These are phyloP conservation scores for Oryza coarctata DNA, from an alignment of 176 grass and related monocot genomes.

Conservation along the genomic window DNA sequence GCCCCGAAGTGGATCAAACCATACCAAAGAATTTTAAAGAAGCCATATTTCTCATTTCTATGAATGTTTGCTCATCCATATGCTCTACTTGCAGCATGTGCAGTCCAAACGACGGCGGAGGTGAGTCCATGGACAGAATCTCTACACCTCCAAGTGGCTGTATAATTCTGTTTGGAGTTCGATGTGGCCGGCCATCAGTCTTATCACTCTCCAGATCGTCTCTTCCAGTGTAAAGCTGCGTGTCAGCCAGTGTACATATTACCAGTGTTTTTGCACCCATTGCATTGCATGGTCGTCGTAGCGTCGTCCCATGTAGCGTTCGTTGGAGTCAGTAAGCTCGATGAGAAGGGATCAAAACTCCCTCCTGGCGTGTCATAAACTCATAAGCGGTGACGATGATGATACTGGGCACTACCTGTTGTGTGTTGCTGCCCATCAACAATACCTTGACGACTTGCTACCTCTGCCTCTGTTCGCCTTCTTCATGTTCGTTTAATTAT, in stretches of 20 bases:
- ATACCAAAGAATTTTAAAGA: neutral
- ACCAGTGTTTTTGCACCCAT: neutral
- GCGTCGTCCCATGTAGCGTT: neutral
- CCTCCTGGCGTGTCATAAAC: neutral
- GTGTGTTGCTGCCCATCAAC: neutral
- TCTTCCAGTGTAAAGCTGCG: neutral
- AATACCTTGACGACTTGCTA: neutral
- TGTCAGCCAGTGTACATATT: conserved; percentile 22
- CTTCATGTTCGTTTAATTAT: neutral
- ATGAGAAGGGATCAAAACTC: neutral
- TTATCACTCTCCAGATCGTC: neutral
- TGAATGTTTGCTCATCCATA: neutral
- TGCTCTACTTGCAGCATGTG: conserved; percentile 35
- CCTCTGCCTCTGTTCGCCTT: neutral
- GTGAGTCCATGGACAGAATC: conserved; percentile 40
- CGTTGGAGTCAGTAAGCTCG: neutral
- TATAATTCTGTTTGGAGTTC: conserved; percentile 39
- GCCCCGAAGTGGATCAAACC: too few relatives aligned
- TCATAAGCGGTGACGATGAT: neutral
- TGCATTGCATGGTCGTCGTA: neutral
- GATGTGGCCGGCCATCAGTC: neutral
- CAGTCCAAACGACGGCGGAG: conserved; percentile 73
- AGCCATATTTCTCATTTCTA: neutral
- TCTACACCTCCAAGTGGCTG: conserved; percentile 22
- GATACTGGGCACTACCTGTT: neutral